These are phyloP conservation scores for Salisapilia sapeloensis DNA, from an alignment of 352 stramenopile genomes.

Conservation along the genomic window DNA sequence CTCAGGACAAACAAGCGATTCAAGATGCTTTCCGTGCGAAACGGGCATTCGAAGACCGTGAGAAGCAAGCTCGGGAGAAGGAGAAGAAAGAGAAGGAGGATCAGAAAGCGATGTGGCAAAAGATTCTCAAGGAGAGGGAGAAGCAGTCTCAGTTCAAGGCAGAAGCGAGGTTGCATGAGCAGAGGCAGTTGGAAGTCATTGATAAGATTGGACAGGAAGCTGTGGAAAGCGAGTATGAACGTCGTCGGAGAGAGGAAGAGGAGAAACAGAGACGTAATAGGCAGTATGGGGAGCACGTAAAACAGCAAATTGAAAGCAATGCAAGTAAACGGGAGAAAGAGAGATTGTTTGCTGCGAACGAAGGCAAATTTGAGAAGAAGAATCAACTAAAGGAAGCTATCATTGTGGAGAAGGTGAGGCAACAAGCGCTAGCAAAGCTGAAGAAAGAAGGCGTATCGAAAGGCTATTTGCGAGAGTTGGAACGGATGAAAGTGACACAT, in stretches of 20 bases:
- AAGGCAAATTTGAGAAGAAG: conserved; percentile 54
- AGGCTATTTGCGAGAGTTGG: conserved; percentile 48
- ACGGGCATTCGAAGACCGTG: conserved; percentile 43
- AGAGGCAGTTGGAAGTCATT: conserved; percentile 18
- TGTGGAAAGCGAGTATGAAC: conserved; percentile 22
- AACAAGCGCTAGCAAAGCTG: conserved; percentile 34
- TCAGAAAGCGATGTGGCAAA: conserved; percentile 20
- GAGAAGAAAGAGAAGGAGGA: conserved; percentile 27
- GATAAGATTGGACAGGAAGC: conserved; percentile 20
- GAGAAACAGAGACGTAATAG: neutral
- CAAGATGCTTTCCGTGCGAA: conserved; percentile 62
- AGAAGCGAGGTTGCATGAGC: conserved; percentile 18
- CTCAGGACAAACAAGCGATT: conserved; percentile 50
- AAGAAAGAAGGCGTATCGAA: conserved; percentile 48
- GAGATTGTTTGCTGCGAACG: conserved; percentile 48
- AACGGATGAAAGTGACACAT: conserved; percentile 13
- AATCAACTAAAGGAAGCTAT: conserved; percentile 56
- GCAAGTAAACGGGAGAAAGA: conserved; percentile 24
- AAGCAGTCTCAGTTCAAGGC: conserved; percentile 30
- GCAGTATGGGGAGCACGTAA: conserved; percentile 13
- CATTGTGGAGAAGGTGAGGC: conserved; percentile 54
- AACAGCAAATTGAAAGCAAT: conserved; percentile 46
- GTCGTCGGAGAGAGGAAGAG: conserved; percentile 12
- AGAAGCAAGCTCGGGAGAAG: conserved; percentile 32
- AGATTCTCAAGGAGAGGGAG: conserved; percentile 32